Conservation (phyloP, 805 yeast genomes). For the Yarrowia sp. region DNA sequence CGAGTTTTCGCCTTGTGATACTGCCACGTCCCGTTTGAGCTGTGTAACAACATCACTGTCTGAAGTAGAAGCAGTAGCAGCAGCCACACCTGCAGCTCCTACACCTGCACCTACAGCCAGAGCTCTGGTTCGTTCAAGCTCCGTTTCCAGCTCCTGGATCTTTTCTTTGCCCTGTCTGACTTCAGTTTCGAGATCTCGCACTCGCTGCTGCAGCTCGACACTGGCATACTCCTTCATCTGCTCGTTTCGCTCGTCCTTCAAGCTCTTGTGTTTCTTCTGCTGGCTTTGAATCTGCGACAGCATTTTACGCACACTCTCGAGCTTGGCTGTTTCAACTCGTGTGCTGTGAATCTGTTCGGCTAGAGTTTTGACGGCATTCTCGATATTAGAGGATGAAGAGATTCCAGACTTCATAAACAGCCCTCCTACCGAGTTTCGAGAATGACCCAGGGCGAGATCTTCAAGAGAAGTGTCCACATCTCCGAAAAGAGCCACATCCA, state of each 20-base stretch:
- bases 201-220: constrained; percentile 5
- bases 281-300: constrained; percentile 35
- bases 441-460: constrained; percentile 39
- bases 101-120: too few relatives aligned
- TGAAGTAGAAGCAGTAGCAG: not conserved
- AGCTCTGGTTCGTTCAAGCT: not conserved
- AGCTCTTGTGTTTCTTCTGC: constrained; percentile 30
- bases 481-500: constrained; percentile 40
- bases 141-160: not conserved
- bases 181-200: constrained; percentile 1
- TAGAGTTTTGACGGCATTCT: constrained; percentile 39
- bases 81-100: not conserved
- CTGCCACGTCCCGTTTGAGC: not conserved
- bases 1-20: not conserved
- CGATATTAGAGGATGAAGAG: constrained; percentile 36
- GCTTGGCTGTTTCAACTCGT: constrained; percentile 39
- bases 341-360: constrained; percentile 39
- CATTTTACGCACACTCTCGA: constrained; percentile 36
- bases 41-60: not conserved
- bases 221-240: constrained; percentile 8
- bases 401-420: constrained; percentile 38
- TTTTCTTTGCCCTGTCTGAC: not conserved
- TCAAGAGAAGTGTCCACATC: constrained; percentile 39
- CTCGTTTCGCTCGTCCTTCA: constrained; percentile 6
- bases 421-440: constrained; percentile 40